Evolutionary conservation across 495 filamentous ascomycete species (phyloP).

Genomic region (Neurospora sp.): DNA sequence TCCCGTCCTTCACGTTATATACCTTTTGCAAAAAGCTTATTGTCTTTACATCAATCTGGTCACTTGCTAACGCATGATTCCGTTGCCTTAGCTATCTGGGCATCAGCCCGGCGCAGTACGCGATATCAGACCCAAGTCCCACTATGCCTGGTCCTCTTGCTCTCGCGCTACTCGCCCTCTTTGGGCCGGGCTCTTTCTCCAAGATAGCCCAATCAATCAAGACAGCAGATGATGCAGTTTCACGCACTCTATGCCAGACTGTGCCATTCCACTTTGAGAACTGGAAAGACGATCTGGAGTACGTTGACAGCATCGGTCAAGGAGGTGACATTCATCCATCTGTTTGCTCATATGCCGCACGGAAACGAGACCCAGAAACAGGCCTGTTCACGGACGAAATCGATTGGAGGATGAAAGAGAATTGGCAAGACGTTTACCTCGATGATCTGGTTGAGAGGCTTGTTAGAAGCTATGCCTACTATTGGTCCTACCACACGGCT

Average conservation of each 20-base stretch:
- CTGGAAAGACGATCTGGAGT: neutral
- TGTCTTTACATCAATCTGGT: neutral
- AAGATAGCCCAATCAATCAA: neutral
- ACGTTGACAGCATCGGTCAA: neutral
- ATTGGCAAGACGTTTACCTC: neutral
- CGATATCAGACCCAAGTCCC: neutral
- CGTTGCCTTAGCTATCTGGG: neutral
- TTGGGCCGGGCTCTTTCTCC: neutral
- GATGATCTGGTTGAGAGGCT: neutral
- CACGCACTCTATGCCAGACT: neutral
- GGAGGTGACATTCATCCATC: neutral
- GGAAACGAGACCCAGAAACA: neutral
- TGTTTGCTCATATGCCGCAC: neutral
- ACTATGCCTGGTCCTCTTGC: neutral
- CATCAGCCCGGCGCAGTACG: too few species aligned
- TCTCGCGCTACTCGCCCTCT: neutral
- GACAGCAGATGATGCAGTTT: neutral
- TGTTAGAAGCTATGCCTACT: neutral
- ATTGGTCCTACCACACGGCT: neutral
- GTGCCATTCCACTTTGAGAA: neutral
- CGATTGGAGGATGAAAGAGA: neutral
- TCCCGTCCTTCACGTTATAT: neutral
- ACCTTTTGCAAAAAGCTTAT: neutral
- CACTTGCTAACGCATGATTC: neutral
- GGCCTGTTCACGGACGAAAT: neutral